Base-by-base conservation (phyloP, 2,329 filamentous ascomycete genomes). In the Tolypocladium album region DNA sequence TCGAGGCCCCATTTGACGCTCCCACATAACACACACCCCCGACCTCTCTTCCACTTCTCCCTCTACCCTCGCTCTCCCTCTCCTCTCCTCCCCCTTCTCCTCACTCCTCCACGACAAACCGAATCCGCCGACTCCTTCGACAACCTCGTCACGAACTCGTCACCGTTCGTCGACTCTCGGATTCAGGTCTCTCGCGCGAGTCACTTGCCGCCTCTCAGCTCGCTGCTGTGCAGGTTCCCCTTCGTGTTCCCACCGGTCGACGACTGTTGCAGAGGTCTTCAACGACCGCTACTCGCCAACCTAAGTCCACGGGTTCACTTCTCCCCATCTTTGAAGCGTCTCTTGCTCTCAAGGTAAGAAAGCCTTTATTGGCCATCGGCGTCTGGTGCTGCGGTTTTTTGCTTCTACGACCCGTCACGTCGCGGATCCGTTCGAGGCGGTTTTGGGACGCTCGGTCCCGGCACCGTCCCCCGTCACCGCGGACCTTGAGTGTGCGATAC, bases 91-190 rank as follows among this genome's bases (percentile, higher is more conserved):
- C 61, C 59, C 63, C 64, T 63, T 62, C 63, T 61, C 61, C 63
- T 61, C 57, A 53, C 62, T 61, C 59, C 64, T 66, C 67, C 67
- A 69, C 70, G 69, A 70, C 62, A 66, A 65, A 63, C 70, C 69
- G 72, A 75, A 74, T 73, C 72, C 71, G 67, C 68, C 71, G 63
- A 73, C 63, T 63, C 63, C 63, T 62, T 64, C 66, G 70, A 72
- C 70, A 73, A 73, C 57, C 59, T 59, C 67, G 68, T 74, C 71
- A 67, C 70, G 70, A 68, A 68, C 62, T 59, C 50, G 55, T 55
- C 64, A 62, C 47, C 53, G 63, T 68, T 69, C 65, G 66, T 64
- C 58, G 66, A 65, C 64, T 34, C 39, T 59, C 65, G 64, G 66
- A 65, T 67, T 68, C 66, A 58, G 62, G 63, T 65, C 60, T 64